These are phyloP conservation scores for Arthrobotrys pseudoclavata DNA, from an alignment of 2,329 filamentous ascomycete species.

Conservation along the genomic window DNA sequence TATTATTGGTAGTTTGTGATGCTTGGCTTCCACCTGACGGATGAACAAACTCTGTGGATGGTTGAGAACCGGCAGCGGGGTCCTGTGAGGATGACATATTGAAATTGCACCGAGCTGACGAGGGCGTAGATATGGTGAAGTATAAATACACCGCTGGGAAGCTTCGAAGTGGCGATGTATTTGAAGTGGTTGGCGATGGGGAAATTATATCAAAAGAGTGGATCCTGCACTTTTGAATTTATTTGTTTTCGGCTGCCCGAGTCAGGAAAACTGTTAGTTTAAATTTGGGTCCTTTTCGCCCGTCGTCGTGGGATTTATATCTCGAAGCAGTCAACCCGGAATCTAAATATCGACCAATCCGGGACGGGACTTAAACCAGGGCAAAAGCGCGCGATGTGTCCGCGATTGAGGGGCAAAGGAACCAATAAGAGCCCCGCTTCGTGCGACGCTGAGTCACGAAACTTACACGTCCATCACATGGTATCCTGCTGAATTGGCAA, in stretches of 20 bases:
- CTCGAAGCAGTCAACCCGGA: background rate
- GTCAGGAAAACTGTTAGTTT: slow-evolving; percentile 24
- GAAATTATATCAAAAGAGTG: slow-evolving; percentile 5
- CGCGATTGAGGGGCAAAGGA: slow-evolving; percentile 57
- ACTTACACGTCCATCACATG: slow-evolving; percentile 60
- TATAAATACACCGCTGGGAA: slow-evolving; percentile 2
- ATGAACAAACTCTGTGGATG: slow-evolving; percentile 27
- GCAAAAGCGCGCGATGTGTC: slow-evolving; percentile 37
- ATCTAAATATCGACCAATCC: slow-evolving; percentile 39
- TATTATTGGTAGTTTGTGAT: slow-evolving; percentile 8
- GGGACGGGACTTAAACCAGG: background rate
- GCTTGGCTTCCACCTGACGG: slow-evolving; percentile 18
- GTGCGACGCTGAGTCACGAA: slow-evolving; percentile 57
- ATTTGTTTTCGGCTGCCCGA: slow-evolving; percentile 32
- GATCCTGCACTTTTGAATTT: slow-evolving; percentile 9
- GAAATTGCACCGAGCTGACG: background rate
- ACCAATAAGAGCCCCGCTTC: slow-evolving; percentile 47
- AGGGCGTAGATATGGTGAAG: background rate
- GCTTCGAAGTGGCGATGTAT: background rate
- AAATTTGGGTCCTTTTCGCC: slow-evolving; percentile 1
- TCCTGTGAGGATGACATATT: slow-evolving; percentile 50
- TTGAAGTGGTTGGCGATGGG: slow-evolving; percentile 1
- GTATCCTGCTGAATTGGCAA: slow-evolving; percentile 13
- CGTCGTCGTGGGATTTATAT: slow-evolving; percentile 43
- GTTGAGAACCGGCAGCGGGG: slow-evolving; percentile 12